phyloP scores from a whole-genome alignment of 257 asterid genomes.

The Scutellaria baicalensis region DNA sequence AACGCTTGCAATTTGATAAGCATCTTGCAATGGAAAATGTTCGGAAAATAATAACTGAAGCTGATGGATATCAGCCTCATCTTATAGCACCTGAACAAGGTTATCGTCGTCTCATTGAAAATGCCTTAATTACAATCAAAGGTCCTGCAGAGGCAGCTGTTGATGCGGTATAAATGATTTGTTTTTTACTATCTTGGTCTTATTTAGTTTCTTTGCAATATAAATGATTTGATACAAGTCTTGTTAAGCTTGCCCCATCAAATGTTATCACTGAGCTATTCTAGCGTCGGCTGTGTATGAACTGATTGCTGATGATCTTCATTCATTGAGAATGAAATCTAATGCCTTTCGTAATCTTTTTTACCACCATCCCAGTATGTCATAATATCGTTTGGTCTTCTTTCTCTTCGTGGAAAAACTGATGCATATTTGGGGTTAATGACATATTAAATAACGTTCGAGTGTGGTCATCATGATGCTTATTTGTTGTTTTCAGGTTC shows the following conservation, averaged over 20 bases:
- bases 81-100: conserved; percentile 85
- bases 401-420: not conserved
- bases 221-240: not conserved
- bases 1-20: conserved; percentile 72
- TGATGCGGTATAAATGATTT: conserved; percentile 47
- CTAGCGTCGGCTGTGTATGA: not conserved
- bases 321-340: not conserved
- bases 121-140: conserved; percentile 53
- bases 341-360: not conserved
- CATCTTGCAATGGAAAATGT: conserved; percentile 77
- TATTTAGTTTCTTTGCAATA: not conserved
- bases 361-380: not conserved
- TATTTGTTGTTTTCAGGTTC: conserved; percentile 48
- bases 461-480: not conserved
- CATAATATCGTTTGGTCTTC: not conserved
- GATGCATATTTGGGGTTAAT: not conserved
- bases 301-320: not conserved
- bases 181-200: not conserved
- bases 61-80: conserved; percentile 84
- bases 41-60: conserved; percentile 59
- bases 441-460: not conserved
- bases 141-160: conserved; percentile 82
- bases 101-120: conserved; percentile 69
- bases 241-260: not conserved
- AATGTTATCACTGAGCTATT: not conserved